These are phyloP conservation scores for Debaryomyces prosopidis DNA, from an alignment of 805 yeast genomes.

Conservation along the genomic window DNA sequence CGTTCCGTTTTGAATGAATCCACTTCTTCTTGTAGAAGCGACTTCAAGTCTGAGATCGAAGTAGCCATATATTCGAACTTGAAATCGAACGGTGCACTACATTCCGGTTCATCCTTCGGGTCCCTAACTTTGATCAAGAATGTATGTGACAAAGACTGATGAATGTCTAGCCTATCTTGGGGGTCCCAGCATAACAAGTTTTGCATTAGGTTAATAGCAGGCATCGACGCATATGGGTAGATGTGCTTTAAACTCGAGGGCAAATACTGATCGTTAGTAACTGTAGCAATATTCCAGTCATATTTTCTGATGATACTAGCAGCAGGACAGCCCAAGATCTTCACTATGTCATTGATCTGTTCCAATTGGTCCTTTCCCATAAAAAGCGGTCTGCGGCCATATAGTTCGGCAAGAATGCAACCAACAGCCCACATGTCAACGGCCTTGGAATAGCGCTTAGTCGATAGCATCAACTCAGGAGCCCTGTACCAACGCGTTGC, in stretches of 20 bases:
- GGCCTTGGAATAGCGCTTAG: conserved; percentile 56
- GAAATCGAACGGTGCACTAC: conserved; percentile 58
- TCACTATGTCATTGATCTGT: conserved; percentile 69
- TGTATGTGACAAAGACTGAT: conserved; percentile 56
- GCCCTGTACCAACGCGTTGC: conserved; percentile 97
- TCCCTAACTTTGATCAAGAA: conserved; percentile 58
- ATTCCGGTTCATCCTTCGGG: conserved; percentile 53
- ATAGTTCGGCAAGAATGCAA: conserved; percentile 83
- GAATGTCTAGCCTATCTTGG: conserved; percentile 51
- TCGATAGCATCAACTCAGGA: conserved; percentile 77
- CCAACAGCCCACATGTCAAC: conserved; percentile 96
- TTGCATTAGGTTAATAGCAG: conserved; percentile 54
- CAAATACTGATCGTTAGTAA: conserved; percentile 42
- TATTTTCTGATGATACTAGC: conserved; percentile 36
- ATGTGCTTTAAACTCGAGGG: conserved; percentile 30
- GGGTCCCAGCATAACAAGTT: conserved; percentile 67
- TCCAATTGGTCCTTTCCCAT: conserved; percentile 71
- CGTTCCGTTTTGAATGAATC: conserved; percentile 40
- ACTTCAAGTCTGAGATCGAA: conserved; percentile 41
- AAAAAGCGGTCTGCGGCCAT: conserved; percentile 77
- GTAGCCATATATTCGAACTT: conserved; percentile 52
- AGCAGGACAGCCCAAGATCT: conserved; percentile 72
- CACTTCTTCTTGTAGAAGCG: conserved; percentile 54
- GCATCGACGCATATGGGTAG: conserved; percentile 61
- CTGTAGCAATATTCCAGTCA: conserved; percentile 25